Evolutionary conservation across 352 stramenopile species (phyloP), one percentile per base, ranked within the genome.

Genomic region (Globisporangium barbulae): DNA sequence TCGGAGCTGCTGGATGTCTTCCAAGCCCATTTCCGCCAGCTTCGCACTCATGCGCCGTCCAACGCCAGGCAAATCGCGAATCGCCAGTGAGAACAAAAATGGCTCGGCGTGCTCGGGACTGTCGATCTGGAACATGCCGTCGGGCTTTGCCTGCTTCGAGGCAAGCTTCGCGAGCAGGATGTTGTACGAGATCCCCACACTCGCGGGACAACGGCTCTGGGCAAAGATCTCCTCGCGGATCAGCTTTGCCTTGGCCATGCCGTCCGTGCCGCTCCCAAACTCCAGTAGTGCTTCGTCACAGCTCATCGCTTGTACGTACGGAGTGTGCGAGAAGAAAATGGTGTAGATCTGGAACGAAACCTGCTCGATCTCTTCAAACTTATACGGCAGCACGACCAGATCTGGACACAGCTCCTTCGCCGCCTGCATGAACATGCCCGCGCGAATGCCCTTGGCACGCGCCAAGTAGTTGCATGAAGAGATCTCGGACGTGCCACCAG

Each of bases 201-300:
- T 98, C 15, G 94, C 95, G 55, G 86, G 86, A 68, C 96, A 99
- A 12, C 86, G 64, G 9, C 93, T 98, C 35, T 85, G 78, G 7
- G 88, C 65, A 1, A 74, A 77, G 44, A 96, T 91, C n/a, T 82
- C 65, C 19, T 81, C 30, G 13, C 89, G 84, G 56, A 96, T 88
- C 3, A 70, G 47, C 13, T 79, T 72, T 19, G 91, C 81, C 66
- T 94, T 96, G 41, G 71, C 64, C 21, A 88, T 53, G n/a, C 82
- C 84, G 59, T 92, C 70, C 1, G 78, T 83, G 55, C 74, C 74
- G 31, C 69, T 68, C 4, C 65, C 77, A 72, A 92, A 89, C 72
- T 98, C 93, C 28, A 99, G 69, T 61, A 97, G 98, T 0, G 91
- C 88, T 84, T 99, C 96, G 70, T 99, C 96, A 65, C 96, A 98